Evolutionary conservation across 306 rosid genomes (phyloP), one percentile per base, ranked within the genome.

Genomic region (Datisca glomerata): DNA sequence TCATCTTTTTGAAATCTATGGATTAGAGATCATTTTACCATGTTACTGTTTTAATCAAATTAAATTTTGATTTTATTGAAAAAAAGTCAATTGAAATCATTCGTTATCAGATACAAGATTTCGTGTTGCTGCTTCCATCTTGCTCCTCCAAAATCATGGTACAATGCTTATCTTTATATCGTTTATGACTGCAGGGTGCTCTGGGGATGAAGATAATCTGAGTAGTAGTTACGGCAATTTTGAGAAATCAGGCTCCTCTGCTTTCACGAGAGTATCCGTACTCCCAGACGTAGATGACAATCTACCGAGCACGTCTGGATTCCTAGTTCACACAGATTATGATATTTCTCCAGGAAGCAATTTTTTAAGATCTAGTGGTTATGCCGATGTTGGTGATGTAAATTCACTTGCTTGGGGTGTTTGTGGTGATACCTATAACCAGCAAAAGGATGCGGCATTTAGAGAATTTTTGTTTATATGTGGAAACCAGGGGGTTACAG

Each of bases 401-500:
- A 67, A 59, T 56, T 83, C 97, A 31, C 64, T 79, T 57, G 83
- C 89, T 38, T 89, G 95, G 95, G 93, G 93, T 49, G 36, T 47
- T 16, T 77, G 76, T 29, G 86, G 60, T 51, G 93, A 83, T 38
- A 46, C 51, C 60, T 80, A 84, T 45, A 67, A 76, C 60, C 75
- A 66, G 53, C 91, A 77, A 51, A 50, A 53, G 47, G 75, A 72
- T 65, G 60, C 75, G 61, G 55, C 72, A 29, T 83, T 89, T 61
- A 74, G 72, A 55, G 93, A 89, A 55, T 25, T 76, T 66, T 55
- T 89, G 57, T 83, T 83, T 83, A 77, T 83, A 47, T 77, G 80
- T 37, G 97, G 97, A 18, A 70, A 34, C 58, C 66, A 63, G 63
- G 97, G 97, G 37, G 75, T 83, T 41, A 72, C 72, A 11, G 91